Evolutionary conservation across 179 eudicot species (phyloP), one percentile per base, ranked within the genome.

Genomic region (Patellifolia procumbens): DNA sequence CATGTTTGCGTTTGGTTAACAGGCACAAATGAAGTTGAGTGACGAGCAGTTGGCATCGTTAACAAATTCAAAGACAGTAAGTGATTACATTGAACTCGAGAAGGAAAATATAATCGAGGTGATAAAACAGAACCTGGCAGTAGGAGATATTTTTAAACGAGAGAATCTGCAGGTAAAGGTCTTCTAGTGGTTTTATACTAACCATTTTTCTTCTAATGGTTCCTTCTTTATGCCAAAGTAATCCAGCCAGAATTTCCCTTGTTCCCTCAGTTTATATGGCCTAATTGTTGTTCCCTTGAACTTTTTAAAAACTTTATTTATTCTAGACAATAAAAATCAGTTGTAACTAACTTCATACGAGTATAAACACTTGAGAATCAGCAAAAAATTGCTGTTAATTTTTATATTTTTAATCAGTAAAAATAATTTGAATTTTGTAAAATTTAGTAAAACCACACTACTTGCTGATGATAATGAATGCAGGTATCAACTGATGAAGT

Each of bases 101-200:
- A 37, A 37, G 39, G 39, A 37, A 37, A 37, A 37, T 37, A 37
- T 37, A 37, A 37, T 37, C 2, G 39, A 37, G 39, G 39, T 37
- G 39, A 37, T 37, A 37, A 37, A 37, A 37, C 39, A 37, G 2
- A 37, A 37, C 5, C 5, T 37, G 39, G 97, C 98, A 39, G 90
- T 94, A 80, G 97, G 96, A 46, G 98, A 94, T 85, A 89, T 94
- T 76, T 94, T 88, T 64, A 86, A 86, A 86, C 91, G 97, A 29
- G 97, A 94, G 88, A 89, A 85, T 65, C 78, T 94, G 76, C 84
- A 87, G 98, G 98, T 94, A 84, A 29, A 39, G 35, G 7, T 72
- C 45, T 77, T 51, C 39, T 75, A 11, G 46, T 12, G 26, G 52
- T 39, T 39, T 26, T 37, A 32, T 2, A 39, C 17, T 24, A 1